These are phyloP conservation scores for Aphanocladium album DNA, from an alignment of 2,329 filamentous ascomycete species.

Conservation along the genomic window DNA sequence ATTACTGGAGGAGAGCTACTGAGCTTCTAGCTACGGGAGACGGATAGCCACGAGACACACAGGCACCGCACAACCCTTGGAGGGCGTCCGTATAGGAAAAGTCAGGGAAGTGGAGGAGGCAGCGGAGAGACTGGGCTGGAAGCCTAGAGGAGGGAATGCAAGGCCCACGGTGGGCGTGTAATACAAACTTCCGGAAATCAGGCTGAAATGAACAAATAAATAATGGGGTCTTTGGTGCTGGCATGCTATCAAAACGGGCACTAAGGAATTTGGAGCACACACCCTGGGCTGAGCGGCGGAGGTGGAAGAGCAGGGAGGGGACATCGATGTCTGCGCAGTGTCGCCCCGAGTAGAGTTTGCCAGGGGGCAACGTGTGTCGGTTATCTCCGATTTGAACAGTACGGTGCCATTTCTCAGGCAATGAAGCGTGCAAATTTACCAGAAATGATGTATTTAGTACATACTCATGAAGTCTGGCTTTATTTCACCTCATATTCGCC, in stretches of 20 bases:
- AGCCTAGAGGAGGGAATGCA: not conserved
- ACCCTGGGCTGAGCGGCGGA: not conserved
- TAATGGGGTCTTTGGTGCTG: not conserved
- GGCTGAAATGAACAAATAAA: not conserved
- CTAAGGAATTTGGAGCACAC: not conserved
- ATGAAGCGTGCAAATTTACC: not conserved
- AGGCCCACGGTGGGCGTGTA: not conserved
- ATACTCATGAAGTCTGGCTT: not conserved
- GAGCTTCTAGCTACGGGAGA: not conserved
- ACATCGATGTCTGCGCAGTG: not conserved
- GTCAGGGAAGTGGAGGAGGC: not conserved
- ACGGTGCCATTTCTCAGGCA: not conserved
- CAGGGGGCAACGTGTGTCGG: slow-evolving; percentile 1
- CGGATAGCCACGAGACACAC: not conserved
- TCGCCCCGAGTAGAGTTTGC: slow-evolving; percentile 11
- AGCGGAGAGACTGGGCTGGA: not conserved
- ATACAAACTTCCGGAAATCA: not conserved
- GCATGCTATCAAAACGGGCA: not conserved
- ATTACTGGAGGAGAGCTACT: not conserved
- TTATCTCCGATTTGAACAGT: slow-evolving; percentile 9
- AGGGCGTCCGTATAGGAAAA: not conserved
- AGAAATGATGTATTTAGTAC: not conserved
- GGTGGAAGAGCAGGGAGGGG: not conserved
- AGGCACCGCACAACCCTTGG: not conserved
- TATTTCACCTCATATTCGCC: not conserved